A percentile compares a stretch with the other conserved stretches of the same genome.
Conservation (phyloP, 345 rosid species). For the Populus davidiana region DNA sequence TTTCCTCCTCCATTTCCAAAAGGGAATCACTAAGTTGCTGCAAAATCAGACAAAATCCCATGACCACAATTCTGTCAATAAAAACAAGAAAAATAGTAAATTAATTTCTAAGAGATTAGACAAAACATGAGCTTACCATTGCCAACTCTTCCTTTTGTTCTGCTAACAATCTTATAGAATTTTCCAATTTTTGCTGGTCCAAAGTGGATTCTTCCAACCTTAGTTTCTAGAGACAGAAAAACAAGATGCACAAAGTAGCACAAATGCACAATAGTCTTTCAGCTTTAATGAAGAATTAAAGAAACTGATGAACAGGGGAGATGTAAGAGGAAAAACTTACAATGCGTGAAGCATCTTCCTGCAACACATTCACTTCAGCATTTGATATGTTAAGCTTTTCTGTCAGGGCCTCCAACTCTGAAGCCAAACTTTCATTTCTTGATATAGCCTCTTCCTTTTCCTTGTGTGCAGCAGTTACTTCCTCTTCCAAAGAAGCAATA, state of each 20-base stretch:
- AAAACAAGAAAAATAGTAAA: background rate
- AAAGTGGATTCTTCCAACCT: conserved; percentile 58
- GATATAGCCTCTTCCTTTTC: conserved; percentile 54
- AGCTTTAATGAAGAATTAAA: background rate
- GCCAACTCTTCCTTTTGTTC: conserved; percentile 92
- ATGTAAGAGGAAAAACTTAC: conserved; percentile 35
- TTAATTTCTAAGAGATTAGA: background rate
- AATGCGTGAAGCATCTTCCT: conserved; percentile 47
- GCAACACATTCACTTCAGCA: conserved; percentile 50
- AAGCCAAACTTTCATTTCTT: conserved; percentile 47
- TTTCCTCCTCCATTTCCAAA: conserved; percentile 90
- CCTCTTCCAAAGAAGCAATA: conserved; percentile 77
- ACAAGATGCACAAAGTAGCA: conserved; percentile 2
- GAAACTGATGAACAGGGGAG: background rate
- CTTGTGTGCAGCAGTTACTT: conserved; percentile 48
- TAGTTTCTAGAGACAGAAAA: conserved; percentile 43
- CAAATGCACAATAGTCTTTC: background rate
- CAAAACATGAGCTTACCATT: conserved; percentile 44
- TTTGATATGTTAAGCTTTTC: conserved; percentile 44
- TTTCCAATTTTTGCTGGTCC: conserved; percentile 52
- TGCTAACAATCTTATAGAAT: conserved; percentile 42
- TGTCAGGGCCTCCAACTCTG: conserved; percentile 49
- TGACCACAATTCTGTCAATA: conserved; percentile 5
- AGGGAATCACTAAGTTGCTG: conserved; percentile 82
- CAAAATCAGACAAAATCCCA: conserved; percentile 21